Evolutionary conservation across 2,329 filamentous ascomycete species (phyloP), one percentile per base, ranked within the genome.

Genomic region (Arthrobotrys entomopaga): DNA sequence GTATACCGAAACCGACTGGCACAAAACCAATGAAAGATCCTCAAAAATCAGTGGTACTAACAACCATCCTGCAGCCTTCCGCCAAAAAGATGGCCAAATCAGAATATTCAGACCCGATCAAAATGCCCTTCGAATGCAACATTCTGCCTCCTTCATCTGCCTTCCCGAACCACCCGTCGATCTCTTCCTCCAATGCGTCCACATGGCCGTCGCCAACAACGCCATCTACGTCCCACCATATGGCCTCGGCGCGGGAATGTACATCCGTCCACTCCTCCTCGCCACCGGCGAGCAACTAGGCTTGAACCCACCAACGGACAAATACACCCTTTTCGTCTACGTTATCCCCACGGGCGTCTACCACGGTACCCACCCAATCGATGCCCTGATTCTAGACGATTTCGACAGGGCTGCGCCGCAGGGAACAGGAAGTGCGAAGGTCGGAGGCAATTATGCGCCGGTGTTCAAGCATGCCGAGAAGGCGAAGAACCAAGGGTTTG

Each of bases 361-460:
- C 84, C 94, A 98, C 82, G 94, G 95, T 42, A 88, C 90, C 0
- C 88, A 93, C 78, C 92, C 94, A 0, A 92, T 97, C n/a, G 89
- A 91, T 79, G 92, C 91, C 1, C 83, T 97, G 61, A 91, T 98
- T 72, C 85, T 98, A 1, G 94, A 98, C 79, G 90, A 95, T 29
- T 98, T 98, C 80, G 94, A 98, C 82, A 91, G 94, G 29, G 88
- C 93, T 0, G 94, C 94, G n/a, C 94, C 95, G 0, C 88, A 93
- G 79, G 94, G 94, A 0, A 96, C 91, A 0, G 94, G 94, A 0
- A 89, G 88, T 76, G 94, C 92, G n/a, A 98, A 98, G 83, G 87
- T 98, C 2, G 94, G 95, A 24, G 95, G 94, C 13, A 98, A 98
- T 83, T 98, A 98, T 80, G 94, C 93, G 8, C 94, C 94, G 1